Evolutionary conservation across 768 basidiomycete species (phyloP).

Genomic region (Termitomyces sp.): DNA sequence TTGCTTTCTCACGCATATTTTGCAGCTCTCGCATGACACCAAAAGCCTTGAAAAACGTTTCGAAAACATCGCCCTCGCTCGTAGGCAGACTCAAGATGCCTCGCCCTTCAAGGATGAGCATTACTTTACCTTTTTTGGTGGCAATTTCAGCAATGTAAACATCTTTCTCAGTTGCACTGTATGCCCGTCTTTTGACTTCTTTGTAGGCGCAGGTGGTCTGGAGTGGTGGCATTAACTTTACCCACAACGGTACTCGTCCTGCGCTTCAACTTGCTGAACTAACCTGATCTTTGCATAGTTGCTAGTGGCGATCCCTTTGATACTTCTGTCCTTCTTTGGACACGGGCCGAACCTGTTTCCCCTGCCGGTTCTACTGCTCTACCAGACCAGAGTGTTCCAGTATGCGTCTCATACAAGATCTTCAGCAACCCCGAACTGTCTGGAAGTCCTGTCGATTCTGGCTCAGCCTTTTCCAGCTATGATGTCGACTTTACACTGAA

Average conservation of each 20-base stretch:
- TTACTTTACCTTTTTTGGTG: constrained; percentile 6
- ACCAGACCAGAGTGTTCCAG: constrained; percentile 23
- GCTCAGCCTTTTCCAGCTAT: constrained; percentile 49
- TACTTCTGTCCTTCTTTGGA: constrained; percentile 31
- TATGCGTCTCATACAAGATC: constrained; percentile 45
- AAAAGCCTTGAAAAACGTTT: background rate
- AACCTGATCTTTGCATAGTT: background rate
- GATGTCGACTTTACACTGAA: constrained; percentile 61
- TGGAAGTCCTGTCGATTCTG: constrained; percentile 30
- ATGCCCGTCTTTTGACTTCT: background rate
- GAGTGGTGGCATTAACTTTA: background rate
- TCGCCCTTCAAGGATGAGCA: constrained; percentile 1
- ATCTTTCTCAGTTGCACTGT: constrained; percentile 22
- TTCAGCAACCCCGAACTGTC: constrained; percentile 29
- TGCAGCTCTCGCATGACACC: background rate
- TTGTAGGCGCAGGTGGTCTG: background rate
- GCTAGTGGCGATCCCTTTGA: background rate
- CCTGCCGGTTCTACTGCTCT: constrained; percentile 7
- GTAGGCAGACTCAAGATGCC: constrained; percentile 1
- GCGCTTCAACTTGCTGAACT: background rate
- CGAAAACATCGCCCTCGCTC: background rate
- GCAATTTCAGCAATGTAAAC: constrained; percentile 8
- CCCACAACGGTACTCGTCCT: background rate
- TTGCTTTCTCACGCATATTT: background rate
- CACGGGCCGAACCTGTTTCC: constrained; percentile 40